Evolutionary conservation across 768 basidiomycete species (phyloP), one percentile per base, ranked within the genome.

Genomic region (Mrakia frigida): DNA sequence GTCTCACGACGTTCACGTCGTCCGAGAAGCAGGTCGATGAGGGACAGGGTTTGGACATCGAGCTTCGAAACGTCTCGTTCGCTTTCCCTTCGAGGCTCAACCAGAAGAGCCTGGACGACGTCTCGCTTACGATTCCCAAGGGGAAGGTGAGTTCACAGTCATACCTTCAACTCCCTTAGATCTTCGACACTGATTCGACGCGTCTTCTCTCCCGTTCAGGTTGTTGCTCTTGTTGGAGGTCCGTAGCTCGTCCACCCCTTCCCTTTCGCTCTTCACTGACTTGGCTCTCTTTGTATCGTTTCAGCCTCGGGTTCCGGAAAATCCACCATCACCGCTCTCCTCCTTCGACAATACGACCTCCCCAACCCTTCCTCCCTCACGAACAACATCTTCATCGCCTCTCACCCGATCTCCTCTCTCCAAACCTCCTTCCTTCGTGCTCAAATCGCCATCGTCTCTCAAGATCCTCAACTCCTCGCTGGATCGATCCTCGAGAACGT

Each of bases 401-500:
- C 31, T 9, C 65, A 23, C 2, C 76, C 76, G 6, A 33, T 77
- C 23, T 39, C 65, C 28, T 56, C 73, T 46, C 33, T 68, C 16
- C 63, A 65, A 16, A 23, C 50, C n/a, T 60, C 76, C 21, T 77
- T 74, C 35, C 72, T 77, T 16, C 71, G 76, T 5, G 60, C 63
- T 31, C 65, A 69, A 35, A 41, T 77, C 23, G 63, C 76, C 43
- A 77, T 77, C 31, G 76, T 77, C 37, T 68, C 72, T 6, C 76
- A 77, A 56, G 75, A 76, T 23, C 75, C 75, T 25, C 65, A 63
- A 35, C 59, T 74, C 7, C 21, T 39, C 65, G 78, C 79, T 37
- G 82, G 80, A 35, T 80, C 81, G 3, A 79, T 83, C 37, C 81
- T 83, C 59, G 81, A 83, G 60, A 83, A 83, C 72, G 82, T 83